phyloP scores from a whole-genome alignment of 1,139 yeast genomes.

The Diutina mesorugosa region DNA sequence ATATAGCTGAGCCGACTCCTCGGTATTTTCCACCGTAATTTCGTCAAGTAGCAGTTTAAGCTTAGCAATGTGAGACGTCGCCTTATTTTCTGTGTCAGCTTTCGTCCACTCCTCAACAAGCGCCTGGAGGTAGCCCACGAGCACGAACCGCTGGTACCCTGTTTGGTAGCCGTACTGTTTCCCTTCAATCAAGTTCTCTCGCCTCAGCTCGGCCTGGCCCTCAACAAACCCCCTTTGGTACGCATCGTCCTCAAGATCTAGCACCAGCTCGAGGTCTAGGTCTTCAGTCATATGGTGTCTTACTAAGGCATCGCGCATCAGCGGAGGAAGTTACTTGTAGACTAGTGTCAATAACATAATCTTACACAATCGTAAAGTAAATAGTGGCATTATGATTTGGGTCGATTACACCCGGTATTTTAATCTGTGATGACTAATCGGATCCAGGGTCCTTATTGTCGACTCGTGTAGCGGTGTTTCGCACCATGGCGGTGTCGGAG shows the following conservation, averaged over 20 bases:
- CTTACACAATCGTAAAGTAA: no score
- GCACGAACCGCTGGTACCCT: slow-evolving; percentile 56
- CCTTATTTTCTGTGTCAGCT: not conserved
- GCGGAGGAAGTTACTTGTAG: no score
- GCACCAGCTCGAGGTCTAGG: slow-evolving; percentile 26
- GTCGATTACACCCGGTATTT: no score
- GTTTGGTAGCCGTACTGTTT: slow-evolving; percentile 70
- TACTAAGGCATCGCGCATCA: no score
- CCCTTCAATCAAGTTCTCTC: slow-evolving; percentile 45
- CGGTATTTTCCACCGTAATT: not conserved
- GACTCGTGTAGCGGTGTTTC: not conserved
- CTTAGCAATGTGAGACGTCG: not conserved
- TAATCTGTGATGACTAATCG: no score
- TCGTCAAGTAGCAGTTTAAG: not conserved
- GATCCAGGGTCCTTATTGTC: slow-evolving; percentile 7
- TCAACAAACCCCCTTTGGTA: slow-evolving; percentile 51
- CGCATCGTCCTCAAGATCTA: slow-evolving; percentile 41
- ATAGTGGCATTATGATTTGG: no score
- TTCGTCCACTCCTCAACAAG: slow-evolving; percentile 14
- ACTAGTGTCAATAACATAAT: no score
- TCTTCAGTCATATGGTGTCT: slow-evolving; percentile 5
- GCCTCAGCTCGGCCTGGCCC: slow-evolving; percentile 34
- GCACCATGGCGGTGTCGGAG: not conserved
- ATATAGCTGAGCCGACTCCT: not conserved
- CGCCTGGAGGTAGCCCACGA: slow-evolving; percentile 54